A percentile compares a stretch with the other conserved stretches of the same genome.
Conservation (phyloP, 2,329 filamentous ascomycete genomes). For the Aspergillus sp. region DNA sequence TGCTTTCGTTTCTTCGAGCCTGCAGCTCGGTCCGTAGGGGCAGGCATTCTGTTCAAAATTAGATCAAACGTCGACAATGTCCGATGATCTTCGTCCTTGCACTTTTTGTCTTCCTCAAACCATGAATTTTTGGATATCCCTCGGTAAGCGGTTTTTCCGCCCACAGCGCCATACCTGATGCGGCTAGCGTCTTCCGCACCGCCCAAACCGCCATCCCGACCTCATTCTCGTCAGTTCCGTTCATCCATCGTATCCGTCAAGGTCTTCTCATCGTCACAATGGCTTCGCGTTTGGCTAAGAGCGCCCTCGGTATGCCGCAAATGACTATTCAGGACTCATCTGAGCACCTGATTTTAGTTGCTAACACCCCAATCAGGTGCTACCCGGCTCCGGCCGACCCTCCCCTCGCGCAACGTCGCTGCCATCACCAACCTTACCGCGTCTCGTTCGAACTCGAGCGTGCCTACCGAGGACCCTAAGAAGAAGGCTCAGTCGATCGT, state of each 20-base stretch:
- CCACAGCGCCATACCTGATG: constrained; percentile 17
- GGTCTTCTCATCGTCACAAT: constrained; percentile 67
- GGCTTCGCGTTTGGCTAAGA: constrained; percentile 96
- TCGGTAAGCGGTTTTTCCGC: constrained; percentile 32
- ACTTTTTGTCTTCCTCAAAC: neutral
- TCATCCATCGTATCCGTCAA: constrained; percentile 41
- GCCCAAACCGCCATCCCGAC: constrained; percentile 35
- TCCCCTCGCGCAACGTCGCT: constrained; percentile 71
- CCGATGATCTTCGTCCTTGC: neutral
- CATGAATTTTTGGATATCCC: constrained; percentile 23
- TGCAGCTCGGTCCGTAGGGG: constrained; percentile 12
- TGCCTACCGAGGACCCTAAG: constrained; percentile 85
- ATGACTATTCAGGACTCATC: constrained; percentile 18
- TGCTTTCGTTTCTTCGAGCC: constrained; percentile 39
- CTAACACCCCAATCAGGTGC: constrained; percentile 60
- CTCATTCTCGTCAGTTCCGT: constrained; percentile 37
- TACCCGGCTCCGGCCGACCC: constrained; percentile 78
- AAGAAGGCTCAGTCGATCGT: constrained; percentile 95
- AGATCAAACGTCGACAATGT: constrained; percentile 46
- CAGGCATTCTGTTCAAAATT: constrained; percentile 30
- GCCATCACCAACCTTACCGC: constrained; percentile 66
- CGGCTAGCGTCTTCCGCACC: constrained; percentile 31
- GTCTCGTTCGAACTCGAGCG: constrained; percentile 67
- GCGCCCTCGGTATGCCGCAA: constrained; percentile 75
- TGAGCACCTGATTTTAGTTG: constrained; percentile 19